Evolutionary conservation across 1,284 basidiomycete genomes (phyloP), one percentile per base, ranked within the genome.

Genomic region (Leccinum holopus): DNA sequence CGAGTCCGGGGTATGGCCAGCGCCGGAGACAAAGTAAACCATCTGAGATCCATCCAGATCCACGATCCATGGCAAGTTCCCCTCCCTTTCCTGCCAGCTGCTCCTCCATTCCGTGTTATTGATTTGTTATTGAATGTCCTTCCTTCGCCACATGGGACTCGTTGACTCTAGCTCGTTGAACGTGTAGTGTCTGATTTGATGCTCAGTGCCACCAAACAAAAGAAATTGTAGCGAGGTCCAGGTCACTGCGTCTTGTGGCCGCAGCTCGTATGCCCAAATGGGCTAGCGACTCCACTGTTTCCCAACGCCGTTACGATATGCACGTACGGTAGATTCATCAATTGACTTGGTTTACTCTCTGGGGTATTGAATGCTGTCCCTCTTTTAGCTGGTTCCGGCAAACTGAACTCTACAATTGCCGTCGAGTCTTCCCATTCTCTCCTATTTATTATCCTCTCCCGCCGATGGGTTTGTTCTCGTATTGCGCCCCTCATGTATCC

Each of bases 1-100:
- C 75, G 75, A 56, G 56, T 72, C 65, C 72, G 72, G 72, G 72
- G 74, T 55, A 64, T 72, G 60, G 55, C 61, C 70, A 75, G 69
- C 63, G 65, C 72, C 72, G 72, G 71, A 70, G 55, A 65, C 72
- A 75, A 71, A 71, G 55, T 30, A 71, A 75, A 69, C 65, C 66
- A 74, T 74, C 72, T 76, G 3, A 75, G 75, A 76, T 76, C 62
- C 18, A 11, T 8, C 4, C 10, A 56, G 64, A 70, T 70, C 62
- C 12, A 8, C 32, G 66, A 72, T 73, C 69, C 25, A 55, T 32
- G 28, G 12, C 55, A 10, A 10, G 35, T 2, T 58, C 39, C 37
- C 44, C 25, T 12, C 21, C 35, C 11, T 53, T 25, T 30, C 51
- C 54, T 32, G 28, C 3, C 25, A 11, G n/a, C 37, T n/a, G 39